Evolutionary conservation across 2,329 filamentous ascomycete genomes (phyloP), one percentile per base, ranked within the genome.

Genomic region (Lachnellula arida): DNA sequence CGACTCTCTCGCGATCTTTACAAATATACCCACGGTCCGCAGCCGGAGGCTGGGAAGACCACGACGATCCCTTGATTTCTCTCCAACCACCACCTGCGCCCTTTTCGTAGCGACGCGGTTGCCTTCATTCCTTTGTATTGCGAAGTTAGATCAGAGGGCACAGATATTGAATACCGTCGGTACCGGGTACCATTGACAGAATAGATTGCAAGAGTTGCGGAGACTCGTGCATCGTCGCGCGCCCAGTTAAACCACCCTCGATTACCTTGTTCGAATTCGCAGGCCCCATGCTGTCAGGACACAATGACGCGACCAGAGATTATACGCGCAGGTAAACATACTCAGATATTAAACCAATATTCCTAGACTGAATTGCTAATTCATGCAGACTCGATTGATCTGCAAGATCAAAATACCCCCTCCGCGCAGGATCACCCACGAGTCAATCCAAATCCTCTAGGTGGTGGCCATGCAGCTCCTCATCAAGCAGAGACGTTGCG

Each of bases 401-500:
- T 97, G 51, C 94, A 97, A 80, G 84, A 91, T 74, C 88, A 85
- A 69, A 78, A 86, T 68, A 79, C 87, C 57, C 91, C 91, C 35
- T 94, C 92, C 46, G 90, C 93, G 40, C 82, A 96, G 76, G 88
- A 92, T 70, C 91, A 96, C 72, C 77, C 81, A 15, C 78, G 78
- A 63, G 81, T 73, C 56, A 75, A 77, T 63, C 74, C 78, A 61
- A 72, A 75, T 57, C 78, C 76, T 56, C 74, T 78, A 65, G 81
- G 74, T 60, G 74, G 62, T 75, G 81, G 59, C 73, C 79, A 62
- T 67, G 65, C 61, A 44, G 73, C 86, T 62, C 85, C 90, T 46
- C 92, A 97, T 71, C 92, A 97, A 74, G 88, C 91, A 64, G 85
- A 90, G 66, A 87, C 92, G 17, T 78, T 97, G 61, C 87, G 89